A percentile compares a stretch with the other conserved stretches of the same genome.
phyloP scores from a whole-genome alignment of 345 rosid species.

The Eucalyptus victrix region DNA sequence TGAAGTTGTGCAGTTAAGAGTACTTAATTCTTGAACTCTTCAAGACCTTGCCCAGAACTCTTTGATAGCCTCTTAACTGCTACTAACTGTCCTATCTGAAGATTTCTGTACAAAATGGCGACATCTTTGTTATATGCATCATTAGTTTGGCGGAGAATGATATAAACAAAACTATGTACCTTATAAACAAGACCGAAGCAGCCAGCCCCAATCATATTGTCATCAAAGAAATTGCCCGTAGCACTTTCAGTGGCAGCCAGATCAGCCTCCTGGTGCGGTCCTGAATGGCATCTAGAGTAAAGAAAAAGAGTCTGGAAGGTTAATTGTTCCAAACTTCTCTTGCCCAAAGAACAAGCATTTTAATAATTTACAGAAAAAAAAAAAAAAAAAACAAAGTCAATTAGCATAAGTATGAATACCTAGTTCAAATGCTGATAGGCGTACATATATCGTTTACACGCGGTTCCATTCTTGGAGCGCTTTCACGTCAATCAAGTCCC shows the following conservation, averaged over 20 bases:
- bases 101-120: constrained; percentile 11
- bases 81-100: constrained; percentile 19
- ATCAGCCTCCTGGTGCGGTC: neutral
- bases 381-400: neutral
- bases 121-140: neutral
- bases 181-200: constrained; percentile 34
- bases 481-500: neutral
- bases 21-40: constrained; percentile 25
- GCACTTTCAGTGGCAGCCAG: constrained; percentile 16
- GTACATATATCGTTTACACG: neutral
- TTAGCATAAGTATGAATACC: neutral
- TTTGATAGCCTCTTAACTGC: constrained; percentile 39
- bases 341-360: neutral
- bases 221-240: constrained; percentile 13
- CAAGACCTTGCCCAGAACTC: constrained; percentile 24
- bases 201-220: constrained; percentile 33
- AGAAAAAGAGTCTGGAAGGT: neutral
- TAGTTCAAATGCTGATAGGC: neutral
- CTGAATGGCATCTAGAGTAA: too few relatives aligned
- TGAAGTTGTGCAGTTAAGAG: constrained; percentile 35
- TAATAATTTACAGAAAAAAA: too few relatives aligned
- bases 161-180: neutral
- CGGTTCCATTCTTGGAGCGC: neutral
- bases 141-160: neutral
- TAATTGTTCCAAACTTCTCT: neutral